Evolutionary conservation across 768 basidiomycete genomes (phyloP), one percentile per base, ranked within the genome.

Genomic region (Pisolithus marmoratus): DNA sequence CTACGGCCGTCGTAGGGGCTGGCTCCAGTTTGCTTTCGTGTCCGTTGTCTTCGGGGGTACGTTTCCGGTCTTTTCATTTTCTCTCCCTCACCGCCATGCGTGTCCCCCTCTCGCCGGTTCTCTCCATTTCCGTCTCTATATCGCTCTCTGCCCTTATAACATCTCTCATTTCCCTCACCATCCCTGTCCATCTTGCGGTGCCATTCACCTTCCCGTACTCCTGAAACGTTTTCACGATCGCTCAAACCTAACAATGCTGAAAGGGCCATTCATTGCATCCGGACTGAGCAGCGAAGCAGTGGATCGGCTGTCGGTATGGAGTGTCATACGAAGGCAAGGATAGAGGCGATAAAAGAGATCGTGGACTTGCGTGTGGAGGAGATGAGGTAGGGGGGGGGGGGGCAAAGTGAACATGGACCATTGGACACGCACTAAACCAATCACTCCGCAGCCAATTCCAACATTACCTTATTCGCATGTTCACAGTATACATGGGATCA

Each of bases 361-460:
- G 88, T 83, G 0, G 87, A 81, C 81, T 81, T 82, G 20, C 54
- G 11, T 22, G 8, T 20, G 8, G 26, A 8, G 3, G 34, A 26
- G 26, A 27, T 15, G 47, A 41, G 24, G n/a, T 14, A 23, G 20
- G 3, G 43, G 19, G 38, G 37, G n/a, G 2, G 40, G 22, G 43
- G 2, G 26, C 46, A 31, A 19, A 27, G 26, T 5, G 26, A 8
- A n/a, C n/a, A n/a, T n/a, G n/a, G n/a, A n/a, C n/a, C n/a, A n/a
- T n/a, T n/a, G 29, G 31, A 11, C 46, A 69, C 66, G 26, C 34
- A 82, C 84, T 84, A 89, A 7, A 84, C 77, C 51, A 87, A 78
- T 81, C 84, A 88, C 11, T 86, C 67, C 0, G 77, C 80, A 0
- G 86, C 87, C 72, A 83, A 76, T 0, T 83, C 79, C 27, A 87